Evolutionary conservation across 768 basidiomycete species (phyloP).

Genomic region (Suillus subaureus): DNA sequence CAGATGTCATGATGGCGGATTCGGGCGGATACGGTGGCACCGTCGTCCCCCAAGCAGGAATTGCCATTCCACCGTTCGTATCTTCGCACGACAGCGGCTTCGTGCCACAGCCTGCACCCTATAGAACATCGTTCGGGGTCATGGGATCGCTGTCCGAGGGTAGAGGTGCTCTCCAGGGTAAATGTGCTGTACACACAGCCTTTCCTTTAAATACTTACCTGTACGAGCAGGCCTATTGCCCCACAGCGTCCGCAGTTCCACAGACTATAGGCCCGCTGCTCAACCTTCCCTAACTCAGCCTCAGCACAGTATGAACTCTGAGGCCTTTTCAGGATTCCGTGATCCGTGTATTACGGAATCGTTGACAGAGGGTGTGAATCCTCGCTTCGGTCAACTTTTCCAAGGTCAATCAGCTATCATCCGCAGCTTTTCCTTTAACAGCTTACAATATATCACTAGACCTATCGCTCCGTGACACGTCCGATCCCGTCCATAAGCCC

Average conservation of each 20-base stretch:
- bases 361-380: background rate
- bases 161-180: background rate
- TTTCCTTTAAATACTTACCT: background rate
- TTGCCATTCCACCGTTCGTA: background rate
- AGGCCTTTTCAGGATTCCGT: background rate
- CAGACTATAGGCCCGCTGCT: background rate
- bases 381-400: background rate
- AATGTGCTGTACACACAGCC: background rate
- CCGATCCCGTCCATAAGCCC: background rate
- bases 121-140: background rate
- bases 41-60: background rate
- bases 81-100: too few species aligned
- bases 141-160: background rate
- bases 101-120: background rate
- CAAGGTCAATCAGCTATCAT: background rate
- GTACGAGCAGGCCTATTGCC: too few species aligned
- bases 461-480: background rate
- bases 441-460: background rate
- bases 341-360: background rate
- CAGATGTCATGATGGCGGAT: background rate
- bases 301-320: background rate
- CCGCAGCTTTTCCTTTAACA: background rate
- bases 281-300: background rate
- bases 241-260: too few species aligned
- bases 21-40: background rate